Base-by-base conservation (phyloP, 2,329 filamentous ascomycete species). In the Aurifilum marmelostoma region DNA sequence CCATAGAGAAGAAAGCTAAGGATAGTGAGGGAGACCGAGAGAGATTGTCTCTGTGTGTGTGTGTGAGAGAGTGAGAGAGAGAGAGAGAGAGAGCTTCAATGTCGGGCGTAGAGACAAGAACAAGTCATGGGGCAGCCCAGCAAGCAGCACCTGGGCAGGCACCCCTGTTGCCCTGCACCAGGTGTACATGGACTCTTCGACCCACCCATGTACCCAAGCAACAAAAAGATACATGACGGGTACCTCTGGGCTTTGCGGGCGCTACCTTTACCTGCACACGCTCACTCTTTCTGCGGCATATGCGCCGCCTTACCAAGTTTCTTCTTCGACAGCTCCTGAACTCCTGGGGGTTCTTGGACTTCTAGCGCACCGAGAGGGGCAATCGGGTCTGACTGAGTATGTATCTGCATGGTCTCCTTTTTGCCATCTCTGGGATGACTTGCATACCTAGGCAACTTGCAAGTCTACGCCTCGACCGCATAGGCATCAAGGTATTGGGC, bases 61-160 rank as follows among this genome's bases (percentile, higher is more conserved):
- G n/a, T n/a, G n/a, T n/a, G n/a, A 12, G 47, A n/a, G 32, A 34
- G 34, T 4, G 34, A 34, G 34, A 12, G 37, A 12, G 37, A 39
- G 37, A 12, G 14, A 39, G 24, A 43, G 47, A 41, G 41, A 47
- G 41, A 9, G 12, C n/a, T 62, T 2, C n/a, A 37, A 4, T 34
- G 4, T 27, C n/a, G 59, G 37, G 59, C 59, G 37, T n/a, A 43
- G 60, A 47, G 60, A 61, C 34, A 62, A 62, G 58, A 43, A 18
- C 34, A 62, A 29, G 59, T 43, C 59, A 41, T 41, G 34, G 59
- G 39, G 59, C 59, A 34, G 56, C 56, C 59, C 39, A 47, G 60
- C 60, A 63, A 63, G 60, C 41, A 50, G 41, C 60, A 47, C 60
- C 60, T 29, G 37, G 60, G 39, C 60, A 63, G 41, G 24, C n/a